phyloP scores from a whole-genome alignment of 2,329 filamentous ascomycete species.

The Botrytis squamosa region DNA sequence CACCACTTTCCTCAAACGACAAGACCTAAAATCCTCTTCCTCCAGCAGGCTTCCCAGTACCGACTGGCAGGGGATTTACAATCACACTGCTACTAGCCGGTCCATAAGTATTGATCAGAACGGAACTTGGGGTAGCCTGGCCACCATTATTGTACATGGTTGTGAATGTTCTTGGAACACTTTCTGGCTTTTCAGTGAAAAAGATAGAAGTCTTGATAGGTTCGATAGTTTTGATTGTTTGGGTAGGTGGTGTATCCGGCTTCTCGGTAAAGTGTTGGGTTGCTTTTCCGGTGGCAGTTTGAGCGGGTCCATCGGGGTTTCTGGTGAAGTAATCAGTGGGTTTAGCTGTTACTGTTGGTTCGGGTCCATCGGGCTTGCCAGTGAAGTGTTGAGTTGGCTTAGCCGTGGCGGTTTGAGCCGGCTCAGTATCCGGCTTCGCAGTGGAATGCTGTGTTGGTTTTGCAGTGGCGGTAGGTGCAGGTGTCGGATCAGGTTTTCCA shows the following conservation, averaged over 20 bases:
- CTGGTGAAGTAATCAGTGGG: not conserved
- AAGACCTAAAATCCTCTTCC: not conserved
- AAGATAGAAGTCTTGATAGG: not conserved
- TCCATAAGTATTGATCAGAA: not conserved
- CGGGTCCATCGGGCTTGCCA: not conserved
- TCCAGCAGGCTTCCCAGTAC: not conserved
- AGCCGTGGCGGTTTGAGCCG: not conserved
- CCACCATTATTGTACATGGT: not conserved
- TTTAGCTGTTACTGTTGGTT: not conserved
- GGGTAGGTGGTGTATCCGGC: not conserved
- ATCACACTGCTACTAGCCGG: not conserved
- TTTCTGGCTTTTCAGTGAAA: not conserved
- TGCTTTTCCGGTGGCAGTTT: not conserved
- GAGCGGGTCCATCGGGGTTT: too few relatives aligned
- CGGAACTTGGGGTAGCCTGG: not conserved
- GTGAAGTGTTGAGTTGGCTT: not conserved
- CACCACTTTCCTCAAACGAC: not conserved
- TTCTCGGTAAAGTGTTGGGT: not conserved
- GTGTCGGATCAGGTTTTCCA: not conserved
- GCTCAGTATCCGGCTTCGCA: not conserved
- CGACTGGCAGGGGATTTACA: not conserved
- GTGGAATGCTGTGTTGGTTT: not conserved
- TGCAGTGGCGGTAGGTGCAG: not conserved
- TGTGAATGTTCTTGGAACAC: not conserved
- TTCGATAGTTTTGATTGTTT: not conserved